Evolutionary conservation across 129 eudicot species (phyloP), one percentile per base, ranked within the genome.

Genomic region (Ambrosia trifida): DNA sequence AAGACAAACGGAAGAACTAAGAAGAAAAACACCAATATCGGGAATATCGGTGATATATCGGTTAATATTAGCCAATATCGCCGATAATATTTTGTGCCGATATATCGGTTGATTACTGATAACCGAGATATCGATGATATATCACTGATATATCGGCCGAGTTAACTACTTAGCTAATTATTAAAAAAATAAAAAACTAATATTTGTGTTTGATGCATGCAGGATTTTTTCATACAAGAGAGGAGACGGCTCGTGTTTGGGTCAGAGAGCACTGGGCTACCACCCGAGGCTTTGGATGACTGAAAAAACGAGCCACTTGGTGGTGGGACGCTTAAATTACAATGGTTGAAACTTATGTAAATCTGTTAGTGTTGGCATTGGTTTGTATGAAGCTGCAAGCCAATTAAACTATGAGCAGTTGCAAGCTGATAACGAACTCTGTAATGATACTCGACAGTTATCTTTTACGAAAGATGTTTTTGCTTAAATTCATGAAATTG

Each of bases 221-320:
- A 94, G 99, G 97, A 94, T 11, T 85, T 83, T 83, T 67, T 76
- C 91, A 16, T 94, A 87, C 72, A 83, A 76, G 79, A 85, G 74
- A 66, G 99, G 99, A 44, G 99, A 94, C 50, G 99, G 99, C 97
- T 94, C 40, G 93, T 94, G 41, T 94, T 94, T 14, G 99, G 99
- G 44, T 90, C 99, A 43, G 99, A 94, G 79, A 94, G 97, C 38
- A 80, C 70, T 40, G 99, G 99, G 12, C 78, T 94, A 49, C 95
- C 99, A 14, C 87, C 96, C 2, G 99, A 94, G 60, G 97, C 94
- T 28, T 79, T 94, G 77, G 67, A 32, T 4, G 99, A 94, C 64
- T 94, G 99, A 70, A 79, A 71, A 78, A 82, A 68, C 17, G 85
- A 85, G 70, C 54, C 83, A 31, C 70, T 85, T 45, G 96, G 96